Evolutionary conservation across 768 basidiomycete species (phyloP), one percentile per base, ranked within the genome.

Genomic region (Tylopilus subfusipes): DNA sequence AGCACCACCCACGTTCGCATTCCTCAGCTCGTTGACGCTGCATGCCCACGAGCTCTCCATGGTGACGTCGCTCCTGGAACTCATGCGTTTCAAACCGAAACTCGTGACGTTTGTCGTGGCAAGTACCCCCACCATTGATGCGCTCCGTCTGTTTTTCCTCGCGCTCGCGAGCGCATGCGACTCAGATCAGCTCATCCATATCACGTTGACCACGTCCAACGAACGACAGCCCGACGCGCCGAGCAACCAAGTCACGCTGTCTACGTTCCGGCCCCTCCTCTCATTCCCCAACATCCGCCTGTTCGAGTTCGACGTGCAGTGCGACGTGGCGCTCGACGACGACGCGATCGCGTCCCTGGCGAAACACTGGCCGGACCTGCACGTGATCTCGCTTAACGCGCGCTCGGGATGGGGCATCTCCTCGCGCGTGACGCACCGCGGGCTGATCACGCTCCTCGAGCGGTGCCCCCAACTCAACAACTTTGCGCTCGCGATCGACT

Each of bases 401-500:
- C 43, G 11, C 10, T 52, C 53, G 0, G 66, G 65, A 0, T 68
- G 66, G 65, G 61, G 59, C 1, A 52, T 43, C 38, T 9, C n/a
- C 1, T 51, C 63, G 25, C 50, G 42, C 3, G 54, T 68, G 45
- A 69, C 69, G 1, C 59, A 53, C 33, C 24, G 21, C 0, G 68
- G 69, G 2, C 56, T 71, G 5, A n/a, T 61, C 45, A 45, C 53
- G 12, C 56, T 69, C 21, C 55, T 71, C 45, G 29, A 43, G 9
- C 36, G 42, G 18, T 69, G 59, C 8, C n/a, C 34, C 0, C 1
- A 0, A 7, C 54, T 71, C 13, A 2, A 8, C 29, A 29, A 55
- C 1, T 27, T 69, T 16, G 53, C 63, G 12, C 55, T 69, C 46
- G 36, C 61, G 5, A 19, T 71, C 19, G 59, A 69, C 52, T 57